Base-by-base conservation (phyloP, 495 filamentous ascomycete genomes). In the Aspergillus campestris region DNA sequence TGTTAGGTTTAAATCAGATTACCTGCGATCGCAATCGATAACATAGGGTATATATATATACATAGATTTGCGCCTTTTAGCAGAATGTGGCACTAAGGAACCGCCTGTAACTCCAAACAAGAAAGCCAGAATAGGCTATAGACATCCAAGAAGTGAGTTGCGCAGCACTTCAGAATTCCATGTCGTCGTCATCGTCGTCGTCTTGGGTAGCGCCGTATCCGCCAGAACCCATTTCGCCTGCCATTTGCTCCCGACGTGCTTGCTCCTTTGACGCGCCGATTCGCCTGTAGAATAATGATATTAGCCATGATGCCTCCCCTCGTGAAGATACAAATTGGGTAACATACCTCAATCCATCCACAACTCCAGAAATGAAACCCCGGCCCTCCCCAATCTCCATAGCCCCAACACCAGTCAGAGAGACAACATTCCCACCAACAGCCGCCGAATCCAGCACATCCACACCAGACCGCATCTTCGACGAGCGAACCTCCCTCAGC, bases 341-440 rank as follows among this genome's bases (percentile, higher is more conserved):
- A 31, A 56, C 59, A 55, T 69, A 70, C 73, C 91, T 75, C 51
- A 97, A 73, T 27, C 84, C 85, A 67, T 98, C 91, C 50, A 96
- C 81, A 7, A 95, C 87, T 1, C 86, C 86, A 18, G 78, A 59
- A 52, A 96, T 78, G 58, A 96, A 96, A 0, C 78, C 86, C 53
- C 92, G 77, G 40, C 82, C 84, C 63, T 96, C 94, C 0, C 83
- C 80, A 42, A 96, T 62, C 72, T 98, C 92, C 83, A 98, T 86
- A 3, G 83, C 82, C 3, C 92, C 92, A 10, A 96, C 81, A 10
- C 90, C 90, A 6, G 83, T 84, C 67, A 98, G 62, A 32, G 78
- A 79, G 18, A 86, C 74, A 36, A 87, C 78, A 13, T 84, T 86
- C 2, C 79, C 84, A n/a, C 60, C 69, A 10, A 48, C 60, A 32